Base-by-base conservation (phyloP, 2,329 filamentous ascomycete species). In the Cordyceps cateniannulata region DNA sequence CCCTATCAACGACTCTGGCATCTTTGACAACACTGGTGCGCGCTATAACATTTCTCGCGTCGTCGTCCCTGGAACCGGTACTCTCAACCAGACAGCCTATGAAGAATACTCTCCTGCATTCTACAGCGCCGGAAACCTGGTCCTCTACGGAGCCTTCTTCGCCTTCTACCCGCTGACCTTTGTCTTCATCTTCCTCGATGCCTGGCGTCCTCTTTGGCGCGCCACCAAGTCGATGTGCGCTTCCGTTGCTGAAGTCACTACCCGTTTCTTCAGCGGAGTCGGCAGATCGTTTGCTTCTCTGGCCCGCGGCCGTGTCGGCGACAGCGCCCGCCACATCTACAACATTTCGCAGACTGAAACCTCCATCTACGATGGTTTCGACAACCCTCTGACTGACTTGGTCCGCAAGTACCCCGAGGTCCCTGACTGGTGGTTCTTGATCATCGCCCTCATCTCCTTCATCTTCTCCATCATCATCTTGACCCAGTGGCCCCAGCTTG, bases 391-490 rank as follows among this genome's bases (percentile, higher is more conserved):
- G 45, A 76, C 68, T 2, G 68, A 74, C 0, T 65, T 77, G 1
- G 80, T 81, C 77, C 65, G 69, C 5, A 71, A 69, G 3, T 81
- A 80, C 62, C 68, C 69, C 0, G 79, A 80, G 54, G 77, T 80
- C 1, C 78, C 79, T 0, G 78, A 80, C 59, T 81, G 78, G 78
- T 81, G 79, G 72, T 73, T 71, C 25, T 55, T 66, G 20, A 67
- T 78, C 22, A 65, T 67, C 24, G 64, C 63, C 16, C 44, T 66
- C 12, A 42, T 62, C 22, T 65, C 70, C 20, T 68, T 75, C 59
- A 64, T 73, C 24, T 69, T 75, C 22, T 69, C 70, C 9, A 67
- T 73, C 45, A 63, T 75, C 55, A 67, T 70, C 45, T 64, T 75
- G 6, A 64, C 60, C 2, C 56, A 69, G 22, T 72, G 66, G 58